These are phyloP conservation scores for Candida khao-thaluensis DNA, from an alignment of 805 yeast genomes.

Conservation along the genomic window DNA sequence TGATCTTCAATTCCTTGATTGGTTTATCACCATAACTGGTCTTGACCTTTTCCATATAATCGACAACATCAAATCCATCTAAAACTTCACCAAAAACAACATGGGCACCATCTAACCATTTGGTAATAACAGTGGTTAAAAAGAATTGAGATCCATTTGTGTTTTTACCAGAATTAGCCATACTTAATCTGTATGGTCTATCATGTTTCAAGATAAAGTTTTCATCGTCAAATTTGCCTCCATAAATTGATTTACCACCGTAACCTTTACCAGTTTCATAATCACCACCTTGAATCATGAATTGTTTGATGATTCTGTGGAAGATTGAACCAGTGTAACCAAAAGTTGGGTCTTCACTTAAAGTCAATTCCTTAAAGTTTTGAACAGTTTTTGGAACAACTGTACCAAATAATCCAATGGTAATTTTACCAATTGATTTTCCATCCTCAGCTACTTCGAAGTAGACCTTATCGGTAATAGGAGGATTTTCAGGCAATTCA, in stretches of 20 bases:
- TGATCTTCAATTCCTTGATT: slow-evolving; percentile 58
- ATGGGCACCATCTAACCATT: slow-evolving; percentile 92
- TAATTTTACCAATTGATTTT: slow-evolving; percentile 73
- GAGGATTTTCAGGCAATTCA: slow-evolving; percentile 42
- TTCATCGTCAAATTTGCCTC: slow-evolving; percentile 75
- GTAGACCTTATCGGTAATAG: slow-evolving; percentile 75
- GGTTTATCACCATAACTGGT: slow-evolving; percentile 72
- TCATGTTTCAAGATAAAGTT: slow-evolving; percentile 72
- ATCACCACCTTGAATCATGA: slow-evolving; percentile 52
- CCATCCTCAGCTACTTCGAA: slow-evolving; percentile 86
- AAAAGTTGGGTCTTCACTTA: slow-evolving; percentile 46
- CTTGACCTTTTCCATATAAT: slow-evolving; percentile 68
- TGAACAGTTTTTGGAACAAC: slow-evolving; percentile 94
- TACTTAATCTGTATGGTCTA: slow-evolving; percentile 79
- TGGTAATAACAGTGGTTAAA: slow-evolving; percentile 86
- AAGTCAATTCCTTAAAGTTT: slow-evolving; percentile 91
- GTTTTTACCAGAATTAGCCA: slow-evolving; percentile 99
- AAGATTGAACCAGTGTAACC: slow-evolving; percentile 45
- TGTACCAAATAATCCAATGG: slow-evolving; percentile 84
- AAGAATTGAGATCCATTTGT: slow-evolving; percentile 98
- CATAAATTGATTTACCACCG: slow-evolving; percentile 55
- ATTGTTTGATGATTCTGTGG: slow-evolving; percentile 49
- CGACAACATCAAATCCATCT: slow-evolving; percentile 82
- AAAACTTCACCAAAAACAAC: slow-evolving; percentile 96
- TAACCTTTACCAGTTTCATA: slow-evolving; percentile 46